Percentiles rank a stretch among this genome's conserved stretches.
These are phyloP conservation scores for Alternaria gaisen DNA, from an alignment of 2,329 filamentous ascomycete species.

Conservation along the genomic window DNA sequence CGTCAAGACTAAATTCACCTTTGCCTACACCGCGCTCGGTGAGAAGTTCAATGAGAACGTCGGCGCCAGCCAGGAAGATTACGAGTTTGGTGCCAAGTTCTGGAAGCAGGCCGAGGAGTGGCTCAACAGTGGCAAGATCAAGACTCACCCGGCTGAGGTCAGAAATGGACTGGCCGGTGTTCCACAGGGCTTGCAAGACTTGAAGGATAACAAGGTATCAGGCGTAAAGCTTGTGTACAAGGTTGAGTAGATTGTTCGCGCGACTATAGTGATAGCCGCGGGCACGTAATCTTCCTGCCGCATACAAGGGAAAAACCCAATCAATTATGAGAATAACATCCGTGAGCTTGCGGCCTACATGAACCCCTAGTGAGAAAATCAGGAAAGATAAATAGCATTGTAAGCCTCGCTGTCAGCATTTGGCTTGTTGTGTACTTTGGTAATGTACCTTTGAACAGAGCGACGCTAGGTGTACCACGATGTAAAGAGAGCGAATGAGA, in stretches of 20 bases:
- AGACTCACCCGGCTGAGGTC: constrained; percentile 42
- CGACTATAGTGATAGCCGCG: too few species aligned
- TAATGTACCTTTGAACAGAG: too few species aligned
- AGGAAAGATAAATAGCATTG: background rate
- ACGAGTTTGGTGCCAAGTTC: constrained; percentile 41
- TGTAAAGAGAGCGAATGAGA: background rate
- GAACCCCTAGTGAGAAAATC: too few species aligned
- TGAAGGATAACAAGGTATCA: constrained; percentile 46
- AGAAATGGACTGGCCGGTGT: constrained; percentile 43
- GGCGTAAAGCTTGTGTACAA: constrained; percentile 48
- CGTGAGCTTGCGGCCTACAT: too few species aligned
- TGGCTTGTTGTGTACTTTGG: too few species aligned
- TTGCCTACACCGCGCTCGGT: constrained; percentile 56
- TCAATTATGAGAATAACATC: too few species aligned
- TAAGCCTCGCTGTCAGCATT: too few species aligned
- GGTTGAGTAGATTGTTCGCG: constrained; percentile 9
- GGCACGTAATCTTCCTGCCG: too few species aligned
- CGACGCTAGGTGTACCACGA: background rate
- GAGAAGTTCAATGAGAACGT: constrained; percentile 48
- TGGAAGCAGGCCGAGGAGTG: constrained; percentile 34
- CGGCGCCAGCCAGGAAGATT: constrained; percentile 38
- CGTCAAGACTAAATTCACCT: constrained; percentile 54
- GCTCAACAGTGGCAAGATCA: constrained; percentile 43
- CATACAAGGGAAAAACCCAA: too few species aligned
- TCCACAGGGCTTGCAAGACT: constrained; percentile 42